Evolutionary conservation across 495 filamentous ascomycete species (phyloP).

Genomic region (Aspergillus bridgeri): DNA sequence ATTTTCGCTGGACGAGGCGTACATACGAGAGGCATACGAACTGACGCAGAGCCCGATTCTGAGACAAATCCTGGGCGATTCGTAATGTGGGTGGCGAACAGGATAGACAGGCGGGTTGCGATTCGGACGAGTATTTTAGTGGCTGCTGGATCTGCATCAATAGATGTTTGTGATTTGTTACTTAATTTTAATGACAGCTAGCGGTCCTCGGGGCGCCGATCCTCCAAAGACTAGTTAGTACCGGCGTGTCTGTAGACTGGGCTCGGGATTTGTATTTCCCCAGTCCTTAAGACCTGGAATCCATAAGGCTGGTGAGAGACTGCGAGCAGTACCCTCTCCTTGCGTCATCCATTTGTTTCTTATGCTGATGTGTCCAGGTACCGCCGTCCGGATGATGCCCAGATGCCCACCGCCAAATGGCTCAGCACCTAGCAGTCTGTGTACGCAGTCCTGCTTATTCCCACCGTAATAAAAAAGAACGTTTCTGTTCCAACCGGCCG

Average conservation of each 20-base stretch:
- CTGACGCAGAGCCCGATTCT: slow-evolving; percentile 50
- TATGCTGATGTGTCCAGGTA: not conserved
- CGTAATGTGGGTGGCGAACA: not conserved
- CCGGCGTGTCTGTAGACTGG: not conserved
- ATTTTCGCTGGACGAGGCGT: slow-evolving; percentile 73
- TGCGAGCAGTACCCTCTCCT: not conserved
- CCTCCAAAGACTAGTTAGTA: not conserved
- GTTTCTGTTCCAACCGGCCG: not conserved
- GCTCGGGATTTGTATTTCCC: not conserved
- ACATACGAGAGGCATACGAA: slow-evolving; percentile 85
- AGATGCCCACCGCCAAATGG: not conserved
- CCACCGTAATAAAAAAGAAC: not conserved
- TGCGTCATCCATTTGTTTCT: not conserved
- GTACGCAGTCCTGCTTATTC: too few relatives aligned
- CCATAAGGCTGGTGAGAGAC: not conserved
- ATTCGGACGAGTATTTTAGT: not conserved
- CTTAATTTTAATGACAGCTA: not conserved
- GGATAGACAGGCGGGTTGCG: not conserved
- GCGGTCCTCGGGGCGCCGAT: not conserved
- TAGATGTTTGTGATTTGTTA: not conserved
- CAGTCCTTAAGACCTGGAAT: not conserved
- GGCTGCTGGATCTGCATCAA: not conserved
- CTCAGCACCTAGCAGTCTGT: too few relatives aligned
- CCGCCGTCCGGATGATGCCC: not conserved
- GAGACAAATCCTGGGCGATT: slow-evolving; percentile 11